Evolutionary conservation across 495 filamentous ascomycete genomes (phyloP), one percentile per base, ranked within the genome.

Genomic region (Talaromyces proteolyticus): DNA sequence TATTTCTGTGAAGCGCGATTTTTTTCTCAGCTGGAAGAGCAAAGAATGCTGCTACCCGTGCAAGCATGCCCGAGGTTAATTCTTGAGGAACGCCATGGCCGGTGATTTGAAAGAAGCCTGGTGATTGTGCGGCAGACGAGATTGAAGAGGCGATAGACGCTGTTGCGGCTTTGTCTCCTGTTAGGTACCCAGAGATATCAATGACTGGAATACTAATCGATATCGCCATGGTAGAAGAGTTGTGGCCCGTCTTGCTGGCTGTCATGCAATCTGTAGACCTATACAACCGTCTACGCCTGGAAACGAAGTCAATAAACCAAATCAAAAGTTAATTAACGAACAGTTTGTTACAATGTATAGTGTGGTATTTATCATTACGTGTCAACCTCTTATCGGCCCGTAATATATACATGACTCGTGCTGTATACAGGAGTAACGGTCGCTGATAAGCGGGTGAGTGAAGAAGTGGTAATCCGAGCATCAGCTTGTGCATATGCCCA

Each of bases 1-100:
- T 40, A 40, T 40, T 40, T 14, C 38, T 14, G 17, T 40, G 38
- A n/a, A 40, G 38, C 16, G 38, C 38, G 17, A 40, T 7, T 16
- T 40, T 40, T n/a, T 40, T 40, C 38, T 40, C 38, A 40, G 38
- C 38, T 4, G 38, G 38, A 40, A 40, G 38, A 40, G 38, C 38
- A 40, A 40, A 40, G 38, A 40, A 40, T 6, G n/a, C n/a, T 6
- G n/a, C 38, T 6, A 40, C 4, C n/a, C 38, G 38, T n/a, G 6
- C 38, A 7, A 40, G n/a, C 38, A 40, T 40, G 6, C 16, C 16
- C n/a, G 38, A 40, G 6, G n/a, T 40, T 16, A 40, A 40, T 40
- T 40, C 12, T 29, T 18, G 38, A 18, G 38, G 38, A 40, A 40
- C 38, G n/a, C 38, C 38, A 40, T 40, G 38, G n/a, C 38, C 38